A percentile compares a stretch with the other conserved stretches of the same genome.
Conservation (phyloP, 306 rosid genomes). For the Glycine soja region DNA sequence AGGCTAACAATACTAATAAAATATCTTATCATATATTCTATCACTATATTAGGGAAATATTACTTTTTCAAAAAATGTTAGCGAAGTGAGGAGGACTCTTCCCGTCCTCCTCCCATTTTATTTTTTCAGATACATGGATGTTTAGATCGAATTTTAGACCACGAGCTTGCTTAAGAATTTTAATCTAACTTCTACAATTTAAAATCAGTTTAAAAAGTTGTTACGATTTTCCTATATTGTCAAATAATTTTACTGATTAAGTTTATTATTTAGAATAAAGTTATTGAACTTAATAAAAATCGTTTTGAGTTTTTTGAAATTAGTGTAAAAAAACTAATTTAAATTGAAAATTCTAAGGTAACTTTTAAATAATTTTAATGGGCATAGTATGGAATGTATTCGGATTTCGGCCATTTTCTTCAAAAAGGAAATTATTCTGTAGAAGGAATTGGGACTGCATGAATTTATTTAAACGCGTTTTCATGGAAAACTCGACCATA, state of each 20-base stretch:
- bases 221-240: neutral
- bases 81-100: neutral
- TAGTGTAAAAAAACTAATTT: too few species aligned
- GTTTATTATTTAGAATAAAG: neutral
- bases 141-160: neutral
- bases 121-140: neutral
- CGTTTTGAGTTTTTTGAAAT: too few species aligned
- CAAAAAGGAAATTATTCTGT: neutral
- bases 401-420: neutral
- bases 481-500: constrained; percentile 5
- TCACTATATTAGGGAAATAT: neutral
- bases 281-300: too few species aligned
- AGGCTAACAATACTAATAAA: too few species aligned
- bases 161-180: neutral
- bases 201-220: neutral
- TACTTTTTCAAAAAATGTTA: neutral
- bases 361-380: too few species aligned
- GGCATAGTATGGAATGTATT: neutral
- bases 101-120: neutral
- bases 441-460: neutral
- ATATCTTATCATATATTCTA: too few species aligned
- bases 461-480: neutral
- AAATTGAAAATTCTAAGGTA: too few species aligned
- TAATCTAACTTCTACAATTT: neutral
- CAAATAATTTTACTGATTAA: neutral